A percentile compares a stretch with the other conserved stretches of the same genome.
These are phyloP conservation scores for Quercus agrifolia DNA, from an alignment of 306 rosid genomes.

Conservation along the genomic window DNA sequence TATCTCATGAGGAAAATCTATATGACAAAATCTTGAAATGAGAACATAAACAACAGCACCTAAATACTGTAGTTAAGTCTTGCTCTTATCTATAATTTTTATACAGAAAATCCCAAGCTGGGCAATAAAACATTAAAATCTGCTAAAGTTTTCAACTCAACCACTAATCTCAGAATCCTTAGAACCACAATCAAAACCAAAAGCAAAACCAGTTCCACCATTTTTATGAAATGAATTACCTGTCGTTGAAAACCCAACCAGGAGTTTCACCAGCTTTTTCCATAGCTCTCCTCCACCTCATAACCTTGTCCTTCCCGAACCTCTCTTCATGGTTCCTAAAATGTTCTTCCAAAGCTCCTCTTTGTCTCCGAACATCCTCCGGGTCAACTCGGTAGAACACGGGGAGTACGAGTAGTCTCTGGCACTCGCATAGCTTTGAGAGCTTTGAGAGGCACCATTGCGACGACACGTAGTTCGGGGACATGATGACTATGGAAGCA, in stretches of 20 bases:
- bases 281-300: constrained; percentile 27
- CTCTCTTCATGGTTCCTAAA: background rate
- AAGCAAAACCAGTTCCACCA: too few relatives aligned
- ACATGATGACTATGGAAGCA: constrained; percentile 34
- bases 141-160: too few relatives aligned
- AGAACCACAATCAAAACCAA: too few relatives aligned
- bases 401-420: constrained; percentile 25
- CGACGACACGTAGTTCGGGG: constrained; percentile 27
- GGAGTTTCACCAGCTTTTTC: background rate
- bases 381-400: constrained; percentile 37
- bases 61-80: too few relatives aligned
- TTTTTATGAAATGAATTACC: background rate
- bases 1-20: too few relatives aligned
- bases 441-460: constrained; percentile 42
- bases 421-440: constrained; percentile 6
- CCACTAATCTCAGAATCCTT: too few relatives aligned
- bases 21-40: fast-evolving
- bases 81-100: too few relatives aligned
- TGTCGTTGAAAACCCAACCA: constrained; percentile 5
- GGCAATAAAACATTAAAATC: too few relatives aligned
- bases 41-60: too few relatives aligned
- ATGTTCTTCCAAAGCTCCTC: constrained; percentile 7
- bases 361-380: constrained; percentile 11
- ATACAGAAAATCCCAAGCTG: too few relatives aligned
- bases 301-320: background rate